Base-by-base conservation (phyloP, 345 rosid genomes). In the Ricinus communis region DNA sequence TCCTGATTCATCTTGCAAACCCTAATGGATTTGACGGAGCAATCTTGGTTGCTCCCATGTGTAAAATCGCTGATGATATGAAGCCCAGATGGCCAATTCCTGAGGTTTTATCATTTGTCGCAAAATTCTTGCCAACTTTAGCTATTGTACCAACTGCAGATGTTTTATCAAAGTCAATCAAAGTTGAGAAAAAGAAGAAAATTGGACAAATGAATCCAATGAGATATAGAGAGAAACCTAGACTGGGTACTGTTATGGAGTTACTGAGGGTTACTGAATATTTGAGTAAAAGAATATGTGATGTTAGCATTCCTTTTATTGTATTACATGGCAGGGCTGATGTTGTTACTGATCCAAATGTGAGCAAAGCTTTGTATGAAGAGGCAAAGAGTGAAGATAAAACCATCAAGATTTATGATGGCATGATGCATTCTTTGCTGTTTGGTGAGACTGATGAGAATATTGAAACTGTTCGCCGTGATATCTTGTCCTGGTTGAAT, bases 381-480 rank as follows among this genome's bases (percentile, higher is more conserved):
- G 71, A 65, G 56, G 91, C 97, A 1, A 78, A 41, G 62, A 89
- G 91, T 46, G 47, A 62, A 25, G 96, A 88, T 74, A 93, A 88
- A 86, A 81, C 81, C 0, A 76, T 93, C 16, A 86, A 82, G 86
- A 86, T 93, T 14, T 90, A 84, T 10, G 82, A 85, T 0, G 96
- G 98, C 5, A 91, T 93, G 98, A 59, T 90, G 90, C 97, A 93
- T 79, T 93, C 98, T 1, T 70, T 93, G 86, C 56, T 90, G 86
- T 93, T 90, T 30, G 97, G 97, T 40, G 98, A 93, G 66, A 82
- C 93, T 0, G 97, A 88, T 50, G 91, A 93, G 45, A 90, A 90
- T 62, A 68, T 91, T 31, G 84, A 85, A n/a, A 79, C 71, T 33
- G 96, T 91, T 70, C 84, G 93, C 11, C 30, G 21, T 0, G 94